Base-by-base conservation (phyloP, 73 alveolate species). In the Paramecium octaurelia region DNA sequence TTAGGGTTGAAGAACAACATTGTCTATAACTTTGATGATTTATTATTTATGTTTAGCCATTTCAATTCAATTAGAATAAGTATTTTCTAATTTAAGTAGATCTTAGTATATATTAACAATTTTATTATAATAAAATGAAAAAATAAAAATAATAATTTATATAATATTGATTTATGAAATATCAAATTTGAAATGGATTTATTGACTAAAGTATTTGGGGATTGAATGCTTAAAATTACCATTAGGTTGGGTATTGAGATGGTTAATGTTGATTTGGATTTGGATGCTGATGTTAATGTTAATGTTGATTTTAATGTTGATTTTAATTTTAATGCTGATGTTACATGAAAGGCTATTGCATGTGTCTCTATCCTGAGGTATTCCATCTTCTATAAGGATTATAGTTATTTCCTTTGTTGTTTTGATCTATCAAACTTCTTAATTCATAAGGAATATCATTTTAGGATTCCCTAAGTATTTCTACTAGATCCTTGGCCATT, bases 401-500 rank as follows among this genome's bases (percentile, higher is more conserved):
- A 34, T 80, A 31, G 44, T 40, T 44, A 44, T 48, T 27, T 80
- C 57, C 46, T 24, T 80, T 20, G 12, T n/a, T 80, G 21, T 34
- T 21, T 9, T 40, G 24, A 20, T 80, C 91, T 8, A 31, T 18
- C 4, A 80, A 14, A 24, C 36, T 24, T 24, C 73, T 80, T 46
- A 80, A 80, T 7, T 80, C 91, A 23, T 80, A 80, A 80, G 91
- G 91, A 12, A 80, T 43, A 11, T 80, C 91, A 43, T 48, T 80
- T 48, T 80, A 24, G 7, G 91, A 80, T 48, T 80, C 91, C 46
- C 29, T 80, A 6, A 80, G 34, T 23, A 80, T 42, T 14, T 80
- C 91, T 2, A 80, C 36, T n/a, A 80, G 16, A 20, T 89, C 94
- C n/a, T 83, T 89, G 7, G 94, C 86, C 54, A 89, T 68, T 64